Conservation (phyloP, 1,284 basidiomycete genomes). For the Sutorius eximius region DNA sequence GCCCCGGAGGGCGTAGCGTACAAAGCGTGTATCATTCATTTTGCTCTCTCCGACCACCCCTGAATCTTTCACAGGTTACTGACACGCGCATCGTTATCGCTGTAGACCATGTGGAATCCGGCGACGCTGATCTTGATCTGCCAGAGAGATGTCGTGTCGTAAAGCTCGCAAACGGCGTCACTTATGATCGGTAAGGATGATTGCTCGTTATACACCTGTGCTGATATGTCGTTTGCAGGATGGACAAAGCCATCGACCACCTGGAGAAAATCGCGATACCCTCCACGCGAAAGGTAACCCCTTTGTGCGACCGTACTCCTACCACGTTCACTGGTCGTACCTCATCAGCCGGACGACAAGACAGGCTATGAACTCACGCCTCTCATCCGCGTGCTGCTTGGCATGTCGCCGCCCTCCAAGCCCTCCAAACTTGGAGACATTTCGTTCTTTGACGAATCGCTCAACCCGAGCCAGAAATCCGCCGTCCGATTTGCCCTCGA, state of each 20-base stretch:
- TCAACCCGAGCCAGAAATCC: constrained; percentile 84
- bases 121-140: constrained; percentile 68
- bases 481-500: constrained; percentile 77
- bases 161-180: constrained; percentile 90
- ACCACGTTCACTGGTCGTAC: constrained; percentile 10
- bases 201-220: not conserved
- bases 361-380: constrained; percentile 44
- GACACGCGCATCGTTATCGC: constrained; percentile 78
- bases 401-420: constrained; percentile 44
- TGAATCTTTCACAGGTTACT: constrained; percentile 53
- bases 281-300: constrained; percentile 25
- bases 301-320: constrained; percentile 1
- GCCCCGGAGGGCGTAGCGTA: constrained; percentile 79
- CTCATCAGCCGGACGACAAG: constrained; percentile 39
- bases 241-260: constrained; percentile 76
- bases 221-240: constrained; percentile 45
- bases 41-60: not conserved
- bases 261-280: constrained; percentile 52
- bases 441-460: constrained; percentile 70
- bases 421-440: constrained; percentile 42
- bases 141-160: constrained; percentile 83
- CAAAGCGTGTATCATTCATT: constrained; percentile 47
- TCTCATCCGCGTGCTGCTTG: constrained; percentile 68
- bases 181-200: constrained; percentile 74
- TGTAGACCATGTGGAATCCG: constrained; percentile 59